These are phyloP conservation scores for Immersiporthe knoxdaviesiana DNA, from an alignment of 2,329 filamentous ascomycete species.

Conservation along the genomic window DNA sequence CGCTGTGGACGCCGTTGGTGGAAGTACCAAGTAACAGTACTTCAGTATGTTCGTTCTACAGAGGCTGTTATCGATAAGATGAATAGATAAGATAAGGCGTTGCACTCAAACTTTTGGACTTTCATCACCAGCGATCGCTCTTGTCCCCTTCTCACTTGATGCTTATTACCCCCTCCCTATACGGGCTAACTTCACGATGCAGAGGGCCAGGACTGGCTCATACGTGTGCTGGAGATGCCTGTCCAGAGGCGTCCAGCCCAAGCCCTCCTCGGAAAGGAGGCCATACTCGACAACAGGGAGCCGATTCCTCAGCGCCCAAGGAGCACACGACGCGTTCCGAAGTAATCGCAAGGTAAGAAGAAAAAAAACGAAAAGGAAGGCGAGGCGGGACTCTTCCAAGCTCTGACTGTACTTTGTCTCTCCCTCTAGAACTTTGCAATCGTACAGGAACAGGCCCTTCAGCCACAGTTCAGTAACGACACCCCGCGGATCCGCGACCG, in stretches of 20 bases:
- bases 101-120: conserved; percentile 7
- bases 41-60: too few relatives aligned
- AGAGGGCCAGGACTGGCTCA: conserved; percentile 33
- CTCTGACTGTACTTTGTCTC: not conserved
- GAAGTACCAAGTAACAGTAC: too few relatives aligned
- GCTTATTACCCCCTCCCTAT: not conserved
- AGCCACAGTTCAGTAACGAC: not conserved
- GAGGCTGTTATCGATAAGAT: not conserved
- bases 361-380: not conserved
- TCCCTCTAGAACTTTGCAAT: conserved; percentile 18
- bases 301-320: conserved; percentile 8
- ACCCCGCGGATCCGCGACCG: conserved; percentile 42
- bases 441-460: conserved; percentile 15
- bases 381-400: too few relatives aligned
- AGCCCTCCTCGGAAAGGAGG: conserved; percentile 5
- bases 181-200: conserved; percentile 36
- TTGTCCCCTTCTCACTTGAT: not conserved
- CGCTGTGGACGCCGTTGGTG: not conserved
- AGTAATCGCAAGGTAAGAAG: conserved; percentile 13
- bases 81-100: not conserved
- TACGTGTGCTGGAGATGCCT: conserved; percentile 42
- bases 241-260: conserved; percentile 16
- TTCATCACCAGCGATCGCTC: not conserved
- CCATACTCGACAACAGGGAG: conserved; percentile 13
- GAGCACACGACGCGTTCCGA: conserved; percentile 4